Conservation (phyloP, 306 rosid species). For the cucumber (Cucumis sativus) region DNA sequence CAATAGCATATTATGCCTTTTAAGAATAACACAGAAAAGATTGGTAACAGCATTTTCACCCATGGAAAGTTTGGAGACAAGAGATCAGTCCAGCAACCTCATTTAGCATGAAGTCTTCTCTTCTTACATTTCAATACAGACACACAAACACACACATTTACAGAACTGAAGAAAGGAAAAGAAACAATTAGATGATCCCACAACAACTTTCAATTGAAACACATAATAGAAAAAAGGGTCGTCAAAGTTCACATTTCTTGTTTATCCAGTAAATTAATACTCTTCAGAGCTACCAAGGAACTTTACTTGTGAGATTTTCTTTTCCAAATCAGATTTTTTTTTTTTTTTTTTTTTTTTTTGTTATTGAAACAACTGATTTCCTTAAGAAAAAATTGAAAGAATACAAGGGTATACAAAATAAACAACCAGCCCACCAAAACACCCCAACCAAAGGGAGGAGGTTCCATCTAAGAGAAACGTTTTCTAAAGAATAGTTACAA, state of each 20-base stretch:
- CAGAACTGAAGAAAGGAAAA: not conserved
- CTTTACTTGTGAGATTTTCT: not conserved
- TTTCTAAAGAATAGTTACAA: no score
- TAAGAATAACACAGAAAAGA: not conserved
- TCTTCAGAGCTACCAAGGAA: not conserved
- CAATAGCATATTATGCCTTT: not conserved
- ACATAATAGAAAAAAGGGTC: not conserved
- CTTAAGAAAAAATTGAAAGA: no score
- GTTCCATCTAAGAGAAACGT: no score
- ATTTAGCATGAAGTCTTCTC: not conserved
- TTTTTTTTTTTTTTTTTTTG: no score
- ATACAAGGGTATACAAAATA: no score
- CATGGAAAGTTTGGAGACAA: not conserved
- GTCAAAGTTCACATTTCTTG: not conserved
- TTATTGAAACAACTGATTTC: no score
- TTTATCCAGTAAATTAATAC: not conserved
- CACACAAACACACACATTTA: not conserved
- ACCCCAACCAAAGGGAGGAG: no score
- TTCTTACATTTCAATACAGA: no score
- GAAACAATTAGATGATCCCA: not conserved
- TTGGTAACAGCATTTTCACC: not conserved
- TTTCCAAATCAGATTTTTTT: not conserved
- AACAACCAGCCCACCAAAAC: no score
- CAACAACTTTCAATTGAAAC: not conserved
- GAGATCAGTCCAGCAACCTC: not conserved